A percentile compares a stretch with the other conserved stretches of the same genome.
Conservation (phyloP, 257 asterid species). For the Gynochthodes officinalis region DNA sequence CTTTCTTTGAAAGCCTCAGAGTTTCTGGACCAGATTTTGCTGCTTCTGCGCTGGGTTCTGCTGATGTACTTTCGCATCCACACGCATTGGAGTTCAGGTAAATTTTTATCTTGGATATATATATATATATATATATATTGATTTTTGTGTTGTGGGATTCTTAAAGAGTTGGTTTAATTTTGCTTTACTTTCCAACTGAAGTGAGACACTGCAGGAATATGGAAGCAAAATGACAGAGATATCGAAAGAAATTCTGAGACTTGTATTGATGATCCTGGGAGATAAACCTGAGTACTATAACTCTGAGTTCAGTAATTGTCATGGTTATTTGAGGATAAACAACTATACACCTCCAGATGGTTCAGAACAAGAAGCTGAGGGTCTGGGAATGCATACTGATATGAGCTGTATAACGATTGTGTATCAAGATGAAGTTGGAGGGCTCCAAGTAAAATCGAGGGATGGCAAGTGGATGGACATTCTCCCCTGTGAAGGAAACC, state of each 20-base stretch:
- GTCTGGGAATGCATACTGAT: conserved; percentile 77
- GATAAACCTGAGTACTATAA: conserved; percentile 33
- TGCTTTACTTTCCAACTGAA: conserved; percentile 14
- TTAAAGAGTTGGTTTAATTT: not conserved
- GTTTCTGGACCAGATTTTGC: conserved; percentile 61
- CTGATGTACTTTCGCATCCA: conserved; percentile 31
- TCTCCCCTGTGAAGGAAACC: conserved; percentile 48
- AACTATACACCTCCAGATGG: conserved; percentile 45
- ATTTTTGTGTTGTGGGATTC: not conserved
- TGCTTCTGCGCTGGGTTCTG: conserved; percentile 43
- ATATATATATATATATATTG: too few species aligned
- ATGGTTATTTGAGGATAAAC: conserved; percentile 70
- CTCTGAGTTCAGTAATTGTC: conserved; percentile 52
- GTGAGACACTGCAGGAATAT: conserved; percentile 53
- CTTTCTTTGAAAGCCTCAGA: conserved; percentile 64
- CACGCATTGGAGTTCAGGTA: conserved; percentile 50
- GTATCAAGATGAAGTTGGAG: conserved; percentile 64
- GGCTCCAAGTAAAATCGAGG: conserved; percentile 58
- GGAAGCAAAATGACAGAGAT: conserved; percentile 52
- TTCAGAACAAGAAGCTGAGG: conserved; percentile 43
- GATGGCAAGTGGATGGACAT: conserved; percentile 65
- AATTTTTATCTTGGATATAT: not conserved
- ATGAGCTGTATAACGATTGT: conserved; percentile 74
- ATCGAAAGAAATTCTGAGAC: conserved; percentile 37
- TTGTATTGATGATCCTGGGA: conserved; percentile 42